A percentile compares a stretch with the other conserved stretches of the same genome.
Conservation (phyloP, 2,329 filamentous ascomycete genomes). For the Colletotrichum sp. region DNA sequence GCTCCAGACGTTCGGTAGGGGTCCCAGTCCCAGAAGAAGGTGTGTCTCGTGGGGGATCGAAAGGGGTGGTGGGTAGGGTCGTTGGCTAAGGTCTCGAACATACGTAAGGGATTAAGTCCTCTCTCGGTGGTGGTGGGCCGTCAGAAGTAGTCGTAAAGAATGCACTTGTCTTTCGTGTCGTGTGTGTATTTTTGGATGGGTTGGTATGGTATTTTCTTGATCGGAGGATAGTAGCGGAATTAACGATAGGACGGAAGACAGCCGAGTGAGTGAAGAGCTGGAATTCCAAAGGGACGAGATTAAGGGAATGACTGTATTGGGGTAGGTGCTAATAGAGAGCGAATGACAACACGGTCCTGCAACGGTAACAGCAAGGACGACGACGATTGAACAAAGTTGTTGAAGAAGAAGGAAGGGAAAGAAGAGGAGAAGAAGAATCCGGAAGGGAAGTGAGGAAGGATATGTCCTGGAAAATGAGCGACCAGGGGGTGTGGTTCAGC, state of each 20-base stretch:
- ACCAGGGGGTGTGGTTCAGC: background rate
- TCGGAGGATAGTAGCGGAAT: conserved; percentile 26
- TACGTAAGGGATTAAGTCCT: conserved; percentile 21
- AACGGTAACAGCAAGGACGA: conserved; percentile 32
- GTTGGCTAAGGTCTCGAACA: background rate
- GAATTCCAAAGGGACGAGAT: conserved; percentile 33
- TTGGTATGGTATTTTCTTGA: background rate
- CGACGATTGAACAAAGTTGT: conserved; percentile 34
- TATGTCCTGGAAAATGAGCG: conserved; percentile 21
- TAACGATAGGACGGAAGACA: conserved; percentile 53
- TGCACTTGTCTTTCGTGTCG: conserved; percentile 18
- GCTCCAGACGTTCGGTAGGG: background rate
- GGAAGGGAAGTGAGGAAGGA: conserved; percentile 16
- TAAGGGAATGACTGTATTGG: conserved; percentile 28
- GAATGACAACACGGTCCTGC: conserved; percentile 28
- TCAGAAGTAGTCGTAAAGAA: conserved; percentile 15
- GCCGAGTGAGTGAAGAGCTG: conserved; percentile 52
- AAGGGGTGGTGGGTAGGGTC: background rate
- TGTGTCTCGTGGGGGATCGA: background rate
- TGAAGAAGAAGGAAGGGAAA: conserved; percentile 29
- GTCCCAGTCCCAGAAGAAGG: background rate
- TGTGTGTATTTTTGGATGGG: conserved; percentile 14
- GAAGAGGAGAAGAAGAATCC: conserved; percentile 14
- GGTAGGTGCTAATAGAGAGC: conserved; percentile 20
- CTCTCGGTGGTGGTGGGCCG: conserved; percentile 10